Percentiles rank a stretch among this genome's conserved stretches.
Evolutionary conservation across 2,329 filamentous ascomycete species (phyloP).

Genomic region (Aspergillus hiratsukae): DNA sequence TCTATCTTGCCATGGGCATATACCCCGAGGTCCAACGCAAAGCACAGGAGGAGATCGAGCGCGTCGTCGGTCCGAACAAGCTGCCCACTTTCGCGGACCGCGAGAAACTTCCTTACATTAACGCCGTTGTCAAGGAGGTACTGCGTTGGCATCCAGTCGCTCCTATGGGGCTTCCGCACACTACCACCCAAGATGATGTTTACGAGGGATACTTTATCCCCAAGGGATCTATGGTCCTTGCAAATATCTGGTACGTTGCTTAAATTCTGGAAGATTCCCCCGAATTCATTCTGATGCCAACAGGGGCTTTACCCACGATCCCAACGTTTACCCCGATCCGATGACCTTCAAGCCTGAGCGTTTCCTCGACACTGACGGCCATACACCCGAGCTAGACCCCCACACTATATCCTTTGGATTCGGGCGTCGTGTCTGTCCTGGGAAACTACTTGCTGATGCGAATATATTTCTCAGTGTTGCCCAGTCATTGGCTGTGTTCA

Average conservation of each 20-base stretch:
- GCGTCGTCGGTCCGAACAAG: conserved; percentile 26
- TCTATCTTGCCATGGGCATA: conserved; percentile 50
- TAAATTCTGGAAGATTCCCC: background rate
- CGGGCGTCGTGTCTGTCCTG: conserved; percentile 40
- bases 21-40: conserved; percentile 49
- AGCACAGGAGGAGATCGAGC: conserved; percentile 42
- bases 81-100: conserved; percentile 37
- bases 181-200: conserved; percentile 21
- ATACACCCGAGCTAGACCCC: conserved; percentile 35
- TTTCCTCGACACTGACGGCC: conserved; percentile 28
- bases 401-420: conserved; percentile 30
- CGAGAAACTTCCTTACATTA: conserved; percentile 29
- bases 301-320: conserved; percentile 40
- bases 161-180: conserved; percentile 27
- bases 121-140: conserved; percentile 34
- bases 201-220: conserved; percentile 26
- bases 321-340: conserved; percentile 31
- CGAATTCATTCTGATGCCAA: conserved; percentile 17
- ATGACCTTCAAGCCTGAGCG: conserved; percentile 43
- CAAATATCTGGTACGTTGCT: conserved; percentile 33
- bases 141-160: conserved; percentile 32
- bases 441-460: conserved; percentile 36
- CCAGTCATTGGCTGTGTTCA: conserved; percentile 46
- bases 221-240: conserved; percentile 31
- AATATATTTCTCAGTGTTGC: conserved; percentile 40